A percentile compares a stretch with the other conserved stretches of the same genome.
Conservation (phyloP, 768 basidiomycete genomes). For the Pleurotus cornucopiae region DNA sequence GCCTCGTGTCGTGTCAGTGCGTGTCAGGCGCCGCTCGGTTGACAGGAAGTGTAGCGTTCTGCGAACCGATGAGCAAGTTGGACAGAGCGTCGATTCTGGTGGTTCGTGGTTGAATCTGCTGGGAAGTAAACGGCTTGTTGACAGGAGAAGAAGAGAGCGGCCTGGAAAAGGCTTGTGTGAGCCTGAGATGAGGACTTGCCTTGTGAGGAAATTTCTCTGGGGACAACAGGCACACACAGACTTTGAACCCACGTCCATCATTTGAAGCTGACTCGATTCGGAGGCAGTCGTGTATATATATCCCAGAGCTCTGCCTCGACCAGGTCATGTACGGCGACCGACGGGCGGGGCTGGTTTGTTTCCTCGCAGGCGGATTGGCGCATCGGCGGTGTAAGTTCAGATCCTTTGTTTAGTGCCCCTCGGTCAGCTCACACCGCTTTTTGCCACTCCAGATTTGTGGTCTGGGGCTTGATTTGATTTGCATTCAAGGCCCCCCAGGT, state of each 20-base stretch:
- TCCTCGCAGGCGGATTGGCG: neutral
- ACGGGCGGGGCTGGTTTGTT: neutral
- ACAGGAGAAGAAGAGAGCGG: constrained; percentile 1
- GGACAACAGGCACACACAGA: neutral
- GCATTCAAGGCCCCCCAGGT: neutral
- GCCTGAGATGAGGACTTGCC: neutral
- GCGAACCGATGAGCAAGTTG: neutral
- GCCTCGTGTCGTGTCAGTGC: constrained; percentile 5
- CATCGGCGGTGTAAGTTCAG: neutral
- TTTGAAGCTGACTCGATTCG: constrained; percentile 3
- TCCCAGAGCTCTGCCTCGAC: neutral
- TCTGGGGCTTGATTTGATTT: constrained; percentile 5
- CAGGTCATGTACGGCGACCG: too few species aligned
- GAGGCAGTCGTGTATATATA: neutral
- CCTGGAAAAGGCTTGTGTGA: neutral
- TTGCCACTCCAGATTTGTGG: neutral
- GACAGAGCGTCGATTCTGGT: neutral
- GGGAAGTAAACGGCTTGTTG: neutral
- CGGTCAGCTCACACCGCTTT: neutral
- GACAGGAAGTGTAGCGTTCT: constrained; percentile 1
- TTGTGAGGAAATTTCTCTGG: neutral
- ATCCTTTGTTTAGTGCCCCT: neutral
- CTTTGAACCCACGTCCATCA: neutral
- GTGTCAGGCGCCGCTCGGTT: neutral
- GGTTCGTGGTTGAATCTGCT: neutral